These are phyloP conservation scores for Penicillium sp. DNA, from an alignment of 2,329 filamentous ascomycete genomes.

Conservation along the genomic window DNA sequence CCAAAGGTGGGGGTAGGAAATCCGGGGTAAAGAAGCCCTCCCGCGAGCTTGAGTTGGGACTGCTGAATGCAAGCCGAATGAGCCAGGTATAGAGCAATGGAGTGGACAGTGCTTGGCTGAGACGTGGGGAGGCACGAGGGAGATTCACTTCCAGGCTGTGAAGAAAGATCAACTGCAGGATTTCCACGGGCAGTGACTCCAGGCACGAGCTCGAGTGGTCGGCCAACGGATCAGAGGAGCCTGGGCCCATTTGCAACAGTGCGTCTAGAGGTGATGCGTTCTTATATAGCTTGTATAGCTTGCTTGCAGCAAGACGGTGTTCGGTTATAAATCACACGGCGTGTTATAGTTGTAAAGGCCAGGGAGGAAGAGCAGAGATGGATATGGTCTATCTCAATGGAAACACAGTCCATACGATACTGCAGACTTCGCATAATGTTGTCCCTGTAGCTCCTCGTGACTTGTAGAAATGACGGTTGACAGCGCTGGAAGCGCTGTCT, in stretches of 20 bases:
- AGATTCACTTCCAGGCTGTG: constrained; percentile 49
- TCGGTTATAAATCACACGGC: neutral
- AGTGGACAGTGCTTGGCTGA: constrained; percentile 43
- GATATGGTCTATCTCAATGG: constrained; percentile 8
- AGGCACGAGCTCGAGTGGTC: constrained; percentile 30
- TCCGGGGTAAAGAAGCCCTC: constrained; percentile 37
- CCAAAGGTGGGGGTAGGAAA: constrained; percentile 39
- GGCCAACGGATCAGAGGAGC: constrained; percentile 3
- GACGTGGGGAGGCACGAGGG: constrained; percentile 42
- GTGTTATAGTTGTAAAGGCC: neutral
- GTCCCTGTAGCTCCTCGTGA: neutral
- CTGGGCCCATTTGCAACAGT: constrained; percentile 18
- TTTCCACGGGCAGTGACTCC: constrained; percentile 48
- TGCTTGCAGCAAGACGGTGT: neutral
- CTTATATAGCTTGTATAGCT: neutral
- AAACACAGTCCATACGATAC: neutral
- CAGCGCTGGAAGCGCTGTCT: neutral
- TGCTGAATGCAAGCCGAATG: constrained; percentile 44
- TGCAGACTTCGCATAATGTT: neutral
- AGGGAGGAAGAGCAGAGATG: neutral
- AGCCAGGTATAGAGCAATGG: constrained; percentile 45
- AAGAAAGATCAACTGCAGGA: constrained; percentile 54
- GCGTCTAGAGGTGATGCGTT: neutral
- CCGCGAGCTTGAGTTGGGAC: constrained; percentile 31
- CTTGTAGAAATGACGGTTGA: neutral